Base-by-base conservation (phyloP, 345 rosid genomes). In the Raphanus raphanistrum region DNA sequence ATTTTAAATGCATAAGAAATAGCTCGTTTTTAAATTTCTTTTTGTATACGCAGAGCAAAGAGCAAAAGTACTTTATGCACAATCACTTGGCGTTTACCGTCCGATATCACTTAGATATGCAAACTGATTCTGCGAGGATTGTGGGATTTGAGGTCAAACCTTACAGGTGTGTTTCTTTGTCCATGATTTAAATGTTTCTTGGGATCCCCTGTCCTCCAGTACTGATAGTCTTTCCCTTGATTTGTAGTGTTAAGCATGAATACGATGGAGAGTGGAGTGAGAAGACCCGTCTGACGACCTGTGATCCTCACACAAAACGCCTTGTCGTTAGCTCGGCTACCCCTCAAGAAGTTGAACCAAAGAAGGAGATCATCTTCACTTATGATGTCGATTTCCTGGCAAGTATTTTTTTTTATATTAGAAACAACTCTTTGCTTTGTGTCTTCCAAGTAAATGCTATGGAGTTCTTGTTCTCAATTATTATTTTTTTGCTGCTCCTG, bases 81-180 rank as follows among this genome's bases (percentile, higher is more conserved):
- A 95, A 95, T 77, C 99, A 95, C 84, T 77, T 92, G 79, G 75
- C 97, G 65, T 92, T 95, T 84, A 88, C 88, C 16, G 99, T 95
- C 78, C 94, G 89, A 80, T 95, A 81, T 81, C 99, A 95, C 75
- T 84, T 80, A 63, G 99, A 95, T 84, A 2, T 57, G 25, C 89
- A 86, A 75, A 90, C 92, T 26, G 96, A 88, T 67, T 66, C 90
- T 70, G 90, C 97, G 70, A 90, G 99, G 81, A 95, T 95, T 70
- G 99, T 95, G 31, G 99, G 99, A 45, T 95, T 95, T 85, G 98
- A 95, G 86, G 99, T 95, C 72, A 95, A 87, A 78, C 99, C 98
- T 29, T 90, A 80, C 86, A 92, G 99, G 99, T 95, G 45, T 28
- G 84, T 10, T 55, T 26, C 75, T 68, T 68, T 70, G 25, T 48